Base-by-base conservation (phyloP, 768 basidiomycete species). In the Pisolithus tinctorius region DNA sequence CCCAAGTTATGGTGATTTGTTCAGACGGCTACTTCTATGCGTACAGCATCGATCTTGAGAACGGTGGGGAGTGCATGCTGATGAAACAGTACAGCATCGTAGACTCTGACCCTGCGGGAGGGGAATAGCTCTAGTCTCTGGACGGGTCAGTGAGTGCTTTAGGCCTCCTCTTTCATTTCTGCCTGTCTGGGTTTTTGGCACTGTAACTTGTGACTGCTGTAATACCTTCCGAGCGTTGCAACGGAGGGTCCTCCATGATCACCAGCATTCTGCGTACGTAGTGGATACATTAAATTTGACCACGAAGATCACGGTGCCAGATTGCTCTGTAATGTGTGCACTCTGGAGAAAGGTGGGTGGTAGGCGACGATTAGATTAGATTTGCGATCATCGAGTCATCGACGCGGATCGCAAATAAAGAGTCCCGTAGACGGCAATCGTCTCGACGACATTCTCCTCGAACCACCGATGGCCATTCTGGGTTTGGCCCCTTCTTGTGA, bases 1-100 rank as follows among this genome's bases (percentile, higher is more conserved):
- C 95, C 0, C 95, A 99, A 54, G 86, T 97, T 10, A 95, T 96
- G 91, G 93, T 99, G 23, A 82, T 98, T 51, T 93, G 93, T 0
- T 88, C 90, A 0, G 93, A 97, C 52, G 95, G 95, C 1, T 88
- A 92, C 59, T 95, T 96, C 66, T 97, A 99, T 63, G 83, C 87
- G 14, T 98, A 98, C 68, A 89, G 79, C 59, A 95, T 99, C 62
- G 95, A 99, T 70, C 70, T 98, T 54, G 95, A 99, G 68, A 85
- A 86, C 47, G 95, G 95, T 3, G 95, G 95, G 3, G 95, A 99
- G 68, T 98, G 95, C 60, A 80, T 86, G 17, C 67, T 99, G 61
- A 86, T 93, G 79, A 95, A 95, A 73, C 93, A 95, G 66, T 97
- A 93, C 64, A 88, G 81, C 48, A 62, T 64, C 37, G 64, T 64